Evolutionary conservation across 768 basidiomycete species (phyloP).

Genomic region (Tulasnella sp.): DNA sequence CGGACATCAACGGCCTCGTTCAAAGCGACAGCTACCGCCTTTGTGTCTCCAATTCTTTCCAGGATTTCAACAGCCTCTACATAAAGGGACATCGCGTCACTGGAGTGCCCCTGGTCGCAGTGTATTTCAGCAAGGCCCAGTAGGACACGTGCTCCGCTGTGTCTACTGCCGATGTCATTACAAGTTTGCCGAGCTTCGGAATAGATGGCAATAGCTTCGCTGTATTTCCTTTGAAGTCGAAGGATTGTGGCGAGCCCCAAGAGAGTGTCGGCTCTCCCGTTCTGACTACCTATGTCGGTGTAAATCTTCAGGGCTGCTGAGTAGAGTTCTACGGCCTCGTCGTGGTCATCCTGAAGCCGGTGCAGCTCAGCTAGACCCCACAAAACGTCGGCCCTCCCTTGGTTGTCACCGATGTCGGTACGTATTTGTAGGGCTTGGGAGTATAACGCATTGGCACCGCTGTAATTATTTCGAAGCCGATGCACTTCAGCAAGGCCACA

Average conservation of each 20-base stretch:
- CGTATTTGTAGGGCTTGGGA: not conserved
- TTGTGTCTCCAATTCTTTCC: not conserved
- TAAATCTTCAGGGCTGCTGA: not conserved
- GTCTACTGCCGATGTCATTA: not conserved
- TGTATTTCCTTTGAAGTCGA: not conserved
- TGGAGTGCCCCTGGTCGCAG: not conserved
- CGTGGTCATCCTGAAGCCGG: not conserved
- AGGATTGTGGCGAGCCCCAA: not conserved
- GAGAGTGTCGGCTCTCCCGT: not conserved
- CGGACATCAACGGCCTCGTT: not conserved
- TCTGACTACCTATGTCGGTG: not conserved
- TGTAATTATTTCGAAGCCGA: not conserved
- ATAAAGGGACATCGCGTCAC: not conserved
- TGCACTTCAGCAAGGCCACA: not conserved
- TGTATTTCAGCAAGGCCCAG: not conserved
- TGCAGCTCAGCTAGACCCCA: not conserved
- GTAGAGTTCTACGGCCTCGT: not conserved
- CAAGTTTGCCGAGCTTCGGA: not conserved
- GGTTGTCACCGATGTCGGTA: not conserved
- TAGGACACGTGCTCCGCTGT: not conserved
- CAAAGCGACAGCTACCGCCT: not conserved
- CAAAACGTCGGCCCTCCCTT: not conserved
- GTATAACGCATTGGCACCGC: not conserved
- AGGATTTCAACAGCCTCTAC: not conserved
- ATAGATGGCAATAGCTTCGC: not conserved